Base-by-base conservation (phyloP, 768 basidiomycete genomes). In the Chlorophyllum brunneum region DNA sequence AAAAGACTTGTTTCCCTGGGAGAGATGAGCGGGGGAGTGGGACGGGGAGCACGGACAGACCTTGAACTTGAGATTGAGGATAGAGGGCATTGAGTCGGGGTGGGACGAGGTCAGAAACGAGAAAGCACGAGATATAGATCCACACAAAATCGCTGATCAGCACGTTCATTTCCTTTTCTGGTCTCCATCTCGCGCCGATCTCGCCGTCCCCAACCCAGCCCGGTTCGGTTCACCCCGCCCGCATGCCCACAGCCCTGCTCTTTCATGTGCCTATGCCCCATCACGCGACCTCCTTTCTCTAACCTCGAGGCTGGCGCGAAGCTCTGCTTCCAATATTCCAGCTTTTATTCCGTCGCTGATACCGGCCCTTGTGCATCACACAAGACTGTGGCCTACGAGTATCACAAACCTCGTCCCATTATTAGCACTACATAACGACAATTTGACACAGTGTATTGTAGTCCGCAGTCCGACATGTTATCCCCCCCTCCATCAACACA, bases 1-100 rank as follows among this genome's bases (percentile, higher is more conserved):
- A 68, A 93, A 93, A 67, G 91, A 92, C 77, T 92, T 93, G 82
- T 93, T 93, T 71, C 91, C 88, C 90, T 91, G 78, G 64, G 40
- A 59, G 58, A 51, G 48, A 50, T 55, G 34, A 56, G 48, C 26
- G 38, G 56, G 38, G 23, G 34, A 41, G 54, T 41, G 42, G 55
- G 45, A 10, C 18, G 41, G 13, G 43, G 46, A 24, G 48, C 55
- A 48, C 64, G 51, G 60, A 80, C 52, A 8, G 4, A 69, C 86
- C 76, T 88, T 88, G 82, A 86, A 88, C 81, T 88, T 88, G 79
- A 87, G 83, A 69, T 88, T 87, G 73, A 86, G 81, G 70, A 87
- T 88, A 73, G 82, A 81, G 73, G 86, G 86, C 86, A 88, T 87
- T 68, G 51, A 45, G 37, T 27, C 18, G 20, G 43, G 51, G 51